Percentiles rank a stretch among this genome's conserved stretches.
These are phyloP conservation scores for Kurtzmaniella quercitrusa DNA, from an alignment of 1,139 yeast genomes.

Conservation along the genomic window DNA sequence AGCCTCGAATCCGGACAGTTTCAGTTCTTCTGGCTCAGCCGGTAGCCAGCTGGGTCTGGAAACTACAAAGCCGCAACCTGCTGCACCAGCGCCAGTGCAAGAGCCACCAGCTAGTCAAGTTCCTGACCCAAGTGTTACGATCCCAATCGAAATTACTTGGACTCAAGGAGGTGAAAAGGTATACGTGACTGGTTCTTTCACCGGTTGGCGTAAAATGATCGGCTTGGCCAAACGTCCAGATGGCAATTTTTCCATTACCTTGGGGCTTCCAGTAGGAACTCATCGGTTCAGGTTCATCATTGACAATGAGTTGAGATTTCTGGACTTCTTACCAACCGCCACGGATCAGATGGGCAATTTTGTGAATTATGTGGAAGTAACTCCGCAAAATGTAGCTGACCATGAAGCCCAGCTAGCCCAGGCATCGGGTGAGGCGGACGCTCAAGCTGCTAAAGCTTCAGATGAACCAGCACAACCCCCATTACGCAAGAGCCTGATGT, in stretches of 20 bases:
- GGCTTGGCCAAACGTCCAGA: slow-evolving; percentile 49
- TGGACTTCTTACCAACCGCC: slow-evolving; percentile 46
- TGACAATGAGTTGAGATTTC: slow-evolving; percentile 45
- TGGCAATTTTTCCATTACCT: slow-evolving; percentile 33
- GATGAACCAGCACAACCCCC: slow-evolving; percentile 9
- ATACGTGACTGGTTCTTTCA: slow-evolving; percentile 47
- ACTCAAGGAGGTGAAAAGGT: slow-evolving; percentile 92
- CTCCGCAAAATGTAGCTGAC: slow-evolving; percentile 36
- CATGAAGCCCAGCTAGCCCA: slow-evolving; percentile 21
- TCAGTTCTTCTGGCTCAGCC: background rate
- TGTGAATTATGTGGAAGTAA: slow-evolving; percentile 46
- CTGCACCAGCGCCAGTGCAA: background rate
- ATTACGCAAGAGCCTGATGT: slow-evolving; percentile 26
- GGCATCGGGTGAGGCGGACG: slow-evolving; percentile 7
- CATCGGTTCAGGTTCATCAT: slow-evolving; percentile 47
- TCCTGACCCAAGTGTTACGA: slow-evolving; percentile 32
- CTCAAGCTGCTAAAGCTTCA: slow-evolving; percentile 8
- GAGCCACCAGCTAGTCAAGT: slow-evolving; percentile 8
- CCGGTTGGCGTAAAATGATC: slow-evolving; percentile 51
- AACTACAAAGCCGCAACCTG: background rate
- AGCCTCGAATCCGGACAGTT: background rate
- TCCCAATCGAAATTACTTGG: slow-evolving; percentile 87
- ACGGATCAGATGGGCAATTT: slow-evolving; percentile 52
- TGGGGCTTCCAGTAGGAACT: slow-evolving; percentile 46
- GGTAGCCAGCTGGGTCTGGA: background rate